Base-by-base conservation (phyloP, 2,329 filamentous ascomycete genomes). In the Penicillium sp. region DNA sequence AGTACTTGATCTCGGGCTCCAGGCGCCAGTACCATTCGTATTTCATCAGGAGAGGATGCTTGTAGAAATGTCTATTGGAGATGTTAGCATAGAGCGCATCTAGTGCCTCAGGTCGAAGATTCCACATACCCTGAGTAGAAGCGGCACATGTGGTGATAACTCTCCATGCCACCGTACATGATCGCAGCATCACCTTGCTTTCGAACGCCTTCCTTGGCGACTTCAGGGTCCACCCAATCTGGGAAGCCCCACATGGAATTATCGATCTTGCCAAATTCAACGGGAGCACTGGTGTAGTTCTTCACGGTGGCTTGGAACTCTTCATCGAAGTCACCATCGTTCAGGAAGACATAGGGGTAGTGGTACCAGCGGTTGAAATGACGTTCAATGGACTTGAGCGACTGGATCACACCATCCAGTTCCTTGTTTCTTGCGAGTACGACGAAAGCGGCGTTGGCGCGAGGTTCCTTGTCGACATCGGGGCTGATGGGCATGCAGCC, bases 21-120 rank as follows among this genome's bases (percentile, higher is more conserved):
- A 99, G 81, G 60, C 94, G 91, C 94, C 94, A 99, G 81, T 99
- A 99, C 94, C 94, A 99, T 71, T 97, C 92, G 77, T 97, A 99
- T 76, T 97, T 97, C 71, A 90, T 85, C 42, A 99, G 84, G 29
- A 97, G 84, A 61, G 92, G 89, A 72, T 99, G 94, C 75, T 97
- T 96, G 81, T 94, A 99, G 78, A 99, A 99, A 77, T 95, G 94
- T 39, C 91, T 87, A 16, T 37, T 9, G 26, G 59, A 43, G 63
- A 66, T 60, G 39, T 39, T 34, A 28, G 13, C 37, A 33, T 10
- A 11, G 13, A 11, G 13, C 9, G 16, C 26, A n/a, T 29, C 4
- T 19, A 6, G 3, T 4, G 5, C 16, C 21, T n/a, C 36, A 11
- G 21, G n/a, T 26, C 8, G 44, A 8, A 45, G 5, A 5, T 77